A percentile compares a stretch with the other conserved stretches of the same genome.
Evolutionary conservation across 1,284 basidiomycete species (phyloP).

Genomic region (Ganoderma leucocontextum): DNA sequence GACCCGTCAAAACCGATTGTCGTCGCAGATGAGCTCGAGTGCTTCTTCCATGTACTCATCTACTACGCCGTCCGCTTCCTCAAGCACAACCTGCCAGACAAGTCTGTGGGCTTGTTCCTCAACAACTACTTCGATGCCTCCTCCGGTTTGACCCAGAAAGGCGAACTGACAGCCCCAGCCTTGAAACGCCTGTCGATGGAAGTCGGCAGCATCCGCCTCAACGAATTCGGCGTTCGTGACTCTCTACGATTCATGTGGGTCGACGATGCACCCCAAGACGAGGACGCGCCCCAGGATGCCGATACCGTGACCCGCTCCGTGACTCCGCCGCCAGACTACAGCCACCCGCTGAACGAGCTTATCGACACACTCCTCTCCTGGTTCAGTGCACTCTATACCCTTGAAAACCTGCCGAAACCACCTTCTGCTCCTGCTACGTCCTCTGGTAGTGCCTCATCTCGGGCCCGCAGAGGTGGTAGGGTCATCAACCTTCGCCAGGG

Average conservation of each 20-base stretch:
- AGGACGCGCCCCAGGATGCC: too few species aligned
- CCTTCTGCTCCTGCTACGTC: too few species aligned
- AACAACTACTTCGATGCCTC: constrained; percentile 21
- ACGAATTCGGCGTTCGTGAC: too few species aligned
- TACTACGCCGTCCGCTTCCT: constrained; percentile 18
- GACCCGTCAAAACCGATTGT: not conserved
- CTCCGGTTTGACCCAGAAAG: not conserved
- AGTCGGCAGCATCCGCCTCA: not conserved
- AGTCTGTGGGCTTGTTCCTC: not conserved
- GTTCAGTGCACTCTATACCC: constrained; percentile 7
- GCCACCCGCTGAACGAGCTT: constrained; percentile 8
- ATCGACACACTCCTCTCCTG: constrained; percentile 1
- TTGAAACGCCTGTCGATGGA: not conserved
- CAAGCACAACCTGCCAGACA: constrained; percentile 9
- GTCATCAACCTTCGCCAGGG: too few species aligned
- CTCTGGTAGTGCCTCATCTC: too few species aligned
- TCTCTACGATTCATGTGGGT: too few species aligned
- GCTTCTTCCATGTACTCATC: constrained; percentile 23
- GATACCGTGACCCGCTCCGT: too few species aligned
- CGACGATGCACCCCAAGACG: too few species aligned
- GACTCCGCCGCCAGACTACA: too few species aligned
- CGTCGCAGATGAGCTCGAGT: constrained; percentile 24
- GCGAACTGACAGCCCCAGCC: not conserved
- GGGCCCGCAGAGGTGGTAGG: too few species aligned
- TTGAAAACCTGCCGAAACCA: too few species aligned